Conservation (phyloP, 805 yeast species). For the Schizosaccharomyces octosporus region DNA sequence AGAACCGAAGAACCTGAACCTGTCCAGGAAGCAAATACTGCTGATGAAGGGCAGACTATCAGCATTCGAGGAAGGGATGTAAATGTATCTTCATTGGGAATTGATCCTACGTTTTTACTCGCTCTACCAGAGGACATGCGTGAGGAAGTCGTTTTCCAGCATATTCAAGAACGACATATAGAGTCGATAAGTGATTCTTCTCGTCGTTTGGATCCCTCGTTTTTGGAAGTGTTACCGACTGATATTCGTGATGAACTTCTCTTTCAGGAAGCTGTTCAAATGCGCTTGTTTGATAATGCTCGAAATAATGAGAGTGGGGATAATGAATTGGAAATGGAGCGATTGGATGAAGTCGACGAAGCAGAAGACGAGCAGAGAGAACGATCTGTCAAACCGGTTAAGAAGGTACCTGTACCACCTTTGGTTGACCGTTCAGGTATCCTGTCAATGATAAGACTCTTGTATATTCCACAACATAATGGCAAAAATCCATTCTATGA, state of each 20-base stretch:
- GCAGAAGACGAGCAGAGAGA: constrained; percentile 5
- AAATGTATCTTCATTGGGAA: constrained; percentile 71
- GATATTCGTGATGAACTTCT: constrained; percentile 22
- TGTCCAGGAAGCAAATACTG: constrained; percentile 4
- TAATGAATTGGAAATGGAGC: constrained; percentile 7
- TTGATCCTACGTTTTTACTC: constrained; percentile 71
- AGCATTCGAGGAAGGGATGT: constrained; percentile 53
- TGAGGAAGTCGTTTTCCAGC: constrained; percentile 74
- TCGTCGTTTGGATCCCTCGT: constrained; percentile 52
- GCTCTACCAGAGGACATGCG: constrained; percentile 85
- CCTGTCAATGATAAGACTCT: constrained; percentile 41
- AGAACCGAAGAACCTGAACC: constrained; percentile 5
- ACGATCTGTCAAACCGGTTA: constrained; percentile 12
- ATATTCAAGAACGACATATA: constrained; percentile 33
- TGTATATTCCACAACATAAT: constrained; percentile 50
- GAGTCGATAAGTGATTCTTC: constrained; percentile 21
- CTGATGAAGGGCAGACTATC: constrained; percentile 34
- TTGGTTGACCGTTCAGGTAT: constrained; percentile 54
- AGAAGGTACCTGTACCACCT: constrained; percentile 28
- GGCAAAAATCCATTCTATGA: constrained; percentile 36
- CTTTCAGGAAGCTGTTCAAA: constrained; percentile 11
- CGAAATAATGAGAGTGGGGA: constrained; percentile 7
- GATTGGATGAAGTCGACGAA: constrained; percentile 4
- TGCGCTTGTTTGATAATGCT: constrained; percentile 9
- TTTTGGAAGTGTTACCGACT: constrained; percentile 58